phyloP scores from a whole-genome alignment of 202 grass and related monocot genomes.

The Elaeis oleifera region DNA sequence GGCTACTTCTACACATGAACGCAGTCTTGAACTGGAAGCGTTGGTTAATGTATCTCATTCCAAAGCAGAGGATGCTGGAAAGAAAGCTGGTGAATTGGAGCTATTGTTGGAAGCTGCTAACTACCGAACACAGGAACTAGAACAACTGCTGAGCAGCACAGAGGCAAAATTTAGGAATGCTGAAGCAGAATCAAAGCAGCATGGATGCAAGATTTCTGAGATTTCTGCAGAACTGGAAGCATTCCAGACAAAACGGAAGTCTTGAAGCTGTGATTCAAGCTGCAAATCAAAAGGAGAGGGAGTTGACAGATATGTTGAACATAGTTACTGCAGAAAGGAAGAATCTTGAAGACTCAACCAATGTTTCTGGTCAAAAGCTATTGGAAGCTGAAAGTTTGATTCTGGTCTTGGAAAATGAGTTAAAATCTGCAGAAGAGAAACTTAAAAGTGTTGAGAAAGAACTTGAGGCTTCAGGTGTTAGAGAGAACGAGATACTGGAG shows the following conservation, averaged over 20 bases:
- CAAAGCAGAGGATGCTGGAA: conserved; percentile 19
- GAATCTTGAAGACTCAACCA: too few species aligned
- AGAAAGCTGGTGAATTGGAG: conserved; percentile 35
- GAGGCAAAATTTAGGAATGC: conserved; percentile 43
- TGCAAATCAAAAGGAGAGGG: too few species aligned
- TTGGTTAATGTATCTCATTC: conserved; percentile 18
- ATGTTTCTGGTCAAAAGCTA: too few species aligned
- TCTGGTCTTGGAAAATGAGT: too few species aligned
- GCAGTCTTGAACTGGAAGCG: conserved; percentile 22
- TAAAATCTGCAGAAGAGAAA: too few species aligned
- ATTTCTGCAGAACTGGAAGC: conserved; percentile 47
- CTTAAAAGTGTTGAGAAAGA: too few species aligned
- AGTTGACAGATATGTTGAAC: too few species aligned
- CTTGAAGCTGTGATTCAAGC: neutral
- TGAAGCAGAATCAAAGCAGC: conserved; percentile 24
- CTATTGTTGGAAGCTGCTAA: conserved; percentile 13
- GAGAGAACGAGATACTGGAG: too few species aligned
- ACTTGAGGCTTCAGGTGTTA: too few species aligned
- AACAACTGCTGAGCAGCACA: conserved; percentile 22
- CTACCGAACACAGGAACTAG: conserved; percentile 42
- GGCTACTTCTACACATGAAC: conserved; percentile 5
- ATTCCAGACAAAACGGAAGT: conserved; percentile 49
- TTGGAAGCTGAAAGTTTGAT: too few species aligned
- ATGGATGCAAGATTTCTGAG: conserved; percentile 32
- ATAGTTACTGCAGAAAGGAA: too few species aligned